Base-by-base conservation (phyloP, 371 early-diverging fungal species). In the Mortierella sp. region DNA sequence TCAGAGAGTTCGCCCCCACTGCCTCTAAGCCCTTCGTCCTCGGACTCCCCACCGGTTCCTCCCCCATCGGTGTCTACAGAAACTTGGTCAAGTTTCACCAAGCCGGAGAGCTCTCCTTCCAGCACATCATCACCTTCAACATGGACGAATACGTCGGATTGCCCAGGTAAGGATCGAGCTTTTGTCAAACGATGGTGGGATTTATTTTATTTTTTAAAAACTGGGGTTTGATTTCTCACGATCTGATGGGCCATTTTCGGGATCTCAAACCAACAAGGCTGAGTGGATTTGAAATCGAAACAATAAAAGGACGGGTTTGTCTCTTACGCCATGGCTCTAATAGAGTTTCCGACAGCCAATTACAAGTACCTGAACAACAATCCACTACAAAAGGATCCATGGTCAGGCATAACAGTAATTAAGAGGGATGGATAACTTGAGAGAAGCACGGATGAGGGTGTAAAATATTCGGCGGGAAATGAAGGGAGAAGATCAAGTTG, bases 21-120 rank as follows among this genome's bases (percentile, higher is more conserved):
- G 83, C 88, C 35, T 88, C 90, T 59, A 85, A 93, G 64, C 96
- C 95, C 0, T 96, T 95, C 83, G 96, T 95, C 24, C 86, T 96
- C 28, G 96, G 96, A 22, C 89, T 96, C 20, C 96, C 96, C 57
- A 94, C 96, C 5, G 70, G 70, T 30, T 69, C 70, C 0, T 95
- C 96, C 1, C 96, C 96, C 3, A 86, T 95, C 59, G 93, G 90
- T 37, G 89, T 91, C 2, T 96, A 95, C 85, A 86, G 71, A 49
- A 84, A 86, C 43, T 83, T 93, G 26, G 93, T 90, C 8, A 89
- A 91, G 75, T 89, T 88, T 74, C 86, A 87, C 73, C 86, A 87
- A 55, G 75, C 86, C 18, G 92, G 92, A 6, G 86, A 88, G 63
- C 85, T 93, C 43, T 87, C 88, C 24, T 93, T 93, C 70, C 85